Evolutionary conservation across 805 yeast species (phyloP), one percentile per base, ranked within the genome.

Genomic region (Teunomyces atbi): DNA sequence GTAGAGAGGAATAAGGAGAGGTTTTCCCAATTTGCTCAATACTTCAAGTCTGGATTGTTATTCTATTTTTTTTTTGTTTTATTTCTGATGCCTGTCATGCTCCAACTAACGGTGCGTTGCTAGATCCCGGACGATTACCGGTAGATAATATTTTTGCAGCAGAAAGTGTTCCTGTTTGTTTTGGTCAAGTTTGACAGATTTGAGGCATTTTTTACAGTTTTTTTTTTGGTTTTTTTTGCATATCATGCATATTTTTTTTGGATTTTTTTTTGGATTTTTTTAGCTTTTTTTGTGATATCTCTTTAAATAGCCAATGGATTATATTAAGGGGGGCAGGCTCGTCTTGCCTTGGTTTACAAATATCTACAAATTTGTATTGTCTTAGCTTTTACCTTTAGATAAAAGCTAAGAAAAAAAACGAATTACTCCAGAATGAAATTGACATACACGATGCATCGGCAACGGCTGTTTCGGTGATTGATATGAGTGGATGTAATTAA

Each of bases 151-250:
- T 30, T 30, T 30, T 30, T 30, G 26, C 16, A 12, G 18, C 33
- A 30, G 4, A 13, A 11, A 29, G 23, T 21, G 26, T 23, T 6
- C 7, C 26, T 23, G 8, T 23, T 23, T 23, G 26, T 20, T 37
- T 16, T 20, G 12, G 18, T 39, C 21, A 15, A 37, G 33, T 40
- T 33, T 42, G 28, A 33, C 26, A 20, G 23, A n/a, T 38, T 16
- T 28, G 47, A 26, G 43, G 32, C 37, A 36, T 37, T 37, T 42
- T 46, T 38, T 30, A 30, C 33, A 30, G 16, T 7, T 30, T 41
- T 34, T 26, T 13, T 38, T 38, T 38, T 23, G 21, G n/a, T 39
- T 39, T 39, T 38, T 39, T 39, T 27, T n/a, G 41, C 30, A 26
- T 36, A 12, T 20, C 18, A 36, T 36, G 28, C 16, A 36, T 36